phyloP scores from a whole-genome alignment of 2,329 filamentous ascomycete species.

The Plectosphaerella sp. region DNA sequence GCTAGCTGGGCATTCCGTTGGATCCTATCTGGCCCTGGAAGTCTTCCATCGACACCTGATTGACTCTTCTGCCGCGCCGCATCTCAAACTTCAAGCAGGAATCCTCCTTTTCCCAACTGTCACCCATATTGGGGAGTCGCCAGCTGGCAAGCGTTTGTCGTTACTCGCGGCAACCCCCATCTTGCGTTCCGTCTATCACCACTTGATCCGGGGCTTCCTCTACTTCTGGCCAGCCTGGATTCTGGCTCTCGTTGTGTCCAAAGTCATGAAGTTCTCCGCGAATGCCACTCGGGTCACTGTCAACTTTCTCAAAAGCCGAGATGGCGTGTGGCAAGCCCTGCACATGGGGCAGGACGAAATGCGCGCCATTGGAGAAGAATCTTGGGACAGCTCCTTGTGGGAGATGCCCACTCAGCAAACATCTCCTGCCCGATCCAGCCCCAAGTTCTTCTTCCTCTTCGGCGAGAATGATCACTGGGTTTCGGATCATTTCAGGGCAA shows the following conservation, averaged over 20 bases:
- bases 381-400: constrained; percentile 58
- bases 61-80: constrained; percentile 22
- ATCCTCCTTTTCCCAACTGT: constrained; percentile 72
- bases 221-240: constrained; percentile 31
- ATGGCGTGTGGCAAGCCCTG: constrained; percentile 56
- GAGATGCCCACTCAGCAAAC: constrained; percentile 23
- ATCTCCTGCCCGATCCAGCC: constrained; percentile 16
- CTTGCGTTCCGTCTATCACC: constrained; percentile 34
- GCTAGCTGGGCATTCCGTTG: constrained; percentile 71
- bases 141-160: constrained; percentile 50
- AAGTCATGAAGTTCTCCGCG: constrained; percentile 41
- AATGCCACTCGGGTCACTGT: constrained; percentile 46
- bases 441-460: constrained; percentile 57
- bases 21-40: constrained; percentile 67
- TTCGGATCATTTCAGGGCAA: constrained; percentile 48
- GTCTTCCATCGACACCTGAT: constrained; percentile 50
- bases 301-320: constrained; percentile 49
- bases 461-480: constrained; percentile 61
- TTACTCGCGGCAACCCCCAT: constrained; percentile 36
- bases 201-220: constrained; percentile 35
- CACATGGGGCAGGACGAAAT: constrained; percentile 58
- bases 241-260: constrained; percentile 37
- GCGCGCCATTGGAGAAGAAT: constrained; percentile 51
- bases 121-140: constrained; percentile 62
- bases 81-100: constrained; percentile 42